Base-by-base conservation (phyloP, 352 stramenopile species). In the Globisporangium splendens region DNA sequence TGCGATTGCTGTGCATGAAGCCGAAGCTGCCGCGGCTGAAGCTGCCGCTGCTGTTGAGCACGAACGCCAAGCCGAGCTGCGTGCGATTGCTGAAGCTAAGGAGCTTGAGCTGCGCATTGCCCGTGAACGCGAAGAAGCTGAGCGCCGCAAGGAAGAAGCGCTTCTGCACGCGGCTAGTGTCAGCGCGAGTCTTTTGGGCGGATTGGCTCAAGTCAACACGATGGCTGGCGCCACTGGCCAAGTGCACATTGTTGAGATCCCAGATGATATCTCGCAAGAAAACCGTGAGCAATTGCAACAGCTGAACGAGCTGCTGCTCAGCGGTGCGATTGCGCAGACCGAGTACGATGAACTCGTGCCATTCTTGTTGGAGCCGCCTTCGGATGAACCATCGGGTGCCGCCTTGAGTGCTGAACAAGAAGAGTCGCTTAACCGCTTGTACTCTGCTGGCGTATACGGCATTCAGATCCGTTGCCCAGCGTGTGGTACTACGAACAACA, bases 301-400 rank as follows among this genome's bases (percentile, higher is more conserved):
- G 72, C 62, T 95, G 39, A 93, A 91, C 68, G 86, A 93, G 58
- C 56, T 95, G 58, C 62, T 95, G 44, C 72, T 95, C 48, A 86
- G 79, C 50, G 83, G 86, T 21, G 83, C 86, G 14, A 95, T 95
- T 51, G 75, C 81, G 24, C 86, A 93, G 69, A 72, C 68, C 46
- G 86, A 95, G 67, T 93, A 95, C 68, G 86, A 95, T 48, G 83
- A 93, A 50, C 70, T 95, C 21, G 84, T 95, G 61, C 83, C 86
- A n/a, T 95, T 95, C 65, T 24, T 93, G 59, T 64, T 95, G 20
- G 86, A 93, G 67, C 76, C 83, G 54, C 83, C 80, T 13, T 57
- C 62, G 20, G 75, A 88, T 39, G 77, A 78, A 10, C 63, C 67
- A 17, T 77, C 79, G 11, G 84, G 83, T 46, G 83, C 85, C 44